Evolutionary conservation across 306 rosid species (phyloP), one percentile per base, ranked within the genome.

Genomic region (Hippophae gyantsensis): DNA sequence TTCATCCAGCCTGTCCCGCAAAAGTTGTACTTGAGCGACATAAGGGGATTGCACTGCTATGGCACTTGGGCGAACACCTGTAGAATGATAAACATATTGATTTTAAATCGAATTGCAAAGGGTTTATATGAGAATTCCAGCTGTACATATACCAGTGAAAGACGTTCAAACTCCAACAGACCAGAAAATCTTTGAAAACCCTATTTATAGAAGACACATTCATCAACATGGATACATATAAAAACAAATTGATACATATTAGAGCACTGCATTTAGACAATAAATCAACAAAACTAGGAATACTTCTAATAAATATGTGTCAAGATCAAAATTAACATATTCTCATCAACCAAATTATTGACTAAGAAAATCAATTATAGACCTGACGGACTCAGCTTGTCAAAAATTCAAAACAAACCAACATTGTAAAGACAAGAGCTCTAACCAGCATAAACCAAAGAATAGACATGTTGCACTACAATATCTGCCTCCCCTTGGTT

Each of bases 401-500:
- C 9, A 58, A 0, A 58, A 14, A 43, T 12, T 53, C 5, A 8
- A 26, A 18, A 9, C 8, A 9, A 23, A 9, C 13, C 23, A 7
- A 56, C 9, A 11, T 2, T 42, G 10, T 18, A 58, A 27, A 13
- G 13, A 18, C 3, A 4, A 5, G 11, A 13, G 10, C 56, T 38
- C 54, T 75, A 77, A 87, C 95, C 95, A 43, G 92, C 58, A 76
- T 76, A 81, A 61, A 87, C 71, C 81, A 87, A 74, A 67, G 86
- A 75, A 67, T 71, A 68, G 60, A 87, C 80, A 63, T 87, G 89
- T 71, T 77, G 95, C 75, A 84, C 79, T 13, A 84, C 86, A 56
- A 87, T 84, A 74, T 87, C 85, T 47, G 89, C 92, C 75, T 87
- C 95, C 58, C 95, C 95, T 81, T 87, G 83, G 58, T 87, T 87